These are phyloP conservation scores for Leccinum obscurum DNA, from an alignment of 768 basidiomycete genomes.

Conservation along the genomic window DNA sequence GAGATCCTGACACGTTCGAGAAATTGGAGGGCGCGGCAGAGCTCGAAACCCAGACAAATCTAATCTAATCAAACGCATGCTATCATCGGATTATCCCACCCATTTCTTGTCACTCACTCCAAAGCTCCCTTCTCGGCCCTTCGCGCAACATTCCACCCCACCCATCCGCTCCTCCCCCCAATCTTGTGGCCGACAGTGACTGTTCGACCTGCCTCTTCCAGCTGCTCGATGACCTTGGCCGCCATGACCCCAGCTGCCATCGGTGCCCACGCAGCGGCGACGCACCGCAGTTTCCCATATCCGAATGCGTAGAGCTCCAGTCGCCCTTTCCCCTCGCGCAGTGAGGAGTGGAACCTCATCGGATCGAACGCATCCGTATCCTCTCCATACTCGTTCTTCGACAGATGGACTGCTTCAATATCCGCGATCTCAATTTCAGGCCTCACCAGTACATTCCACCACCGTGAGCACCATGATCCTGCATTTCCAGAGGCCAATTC, in stretches of 20 bases:
- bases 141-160: slow-evolving; percentile 37
- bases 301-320: slow-evolving; percentile 47
- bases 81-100: too few species aligned
- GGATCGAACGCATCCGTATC: slow-evolving; percentile 47
- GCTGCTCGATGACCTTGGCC: slow-evolving; percentile 40
- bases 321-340: slow-evolving; percentile 13
- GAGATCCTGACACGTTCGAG: too few species aligned
- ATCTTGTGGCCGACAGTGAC: slow-evolving; percentile 17
- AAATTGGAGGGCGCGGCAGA: too few species aligned
- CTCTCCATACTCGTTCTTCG: slow-evolving; percentile 23
- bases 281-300: slow-evolving; percentile 35
- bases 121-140: not conserved
- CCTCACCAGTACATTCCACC: slow-evolving; percentile 13
- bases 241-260: slow-evolving; percentile 51
- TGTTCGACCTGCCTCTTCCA: slow-evolving; percentile 26
- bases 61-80: too few species aligned
- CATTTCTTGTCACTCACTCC: not conserved
- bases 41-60: not conserved
- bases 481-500: not conserved
- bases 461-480: not conserved
- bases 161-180: slow-evolving; percentile 52
- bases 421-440: slow-evolving; percentile 26
- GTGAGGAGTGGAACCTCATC: slow-evolving; percentile 36
- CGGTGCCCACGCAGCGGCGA: slow-evolving; percentile 57
- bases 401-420: slow-evolving; percentile 20